phyloP scores from a whole-genome alignment of 2,329 filamentous ascomycete species.

The Nemania sp. region DNA sequence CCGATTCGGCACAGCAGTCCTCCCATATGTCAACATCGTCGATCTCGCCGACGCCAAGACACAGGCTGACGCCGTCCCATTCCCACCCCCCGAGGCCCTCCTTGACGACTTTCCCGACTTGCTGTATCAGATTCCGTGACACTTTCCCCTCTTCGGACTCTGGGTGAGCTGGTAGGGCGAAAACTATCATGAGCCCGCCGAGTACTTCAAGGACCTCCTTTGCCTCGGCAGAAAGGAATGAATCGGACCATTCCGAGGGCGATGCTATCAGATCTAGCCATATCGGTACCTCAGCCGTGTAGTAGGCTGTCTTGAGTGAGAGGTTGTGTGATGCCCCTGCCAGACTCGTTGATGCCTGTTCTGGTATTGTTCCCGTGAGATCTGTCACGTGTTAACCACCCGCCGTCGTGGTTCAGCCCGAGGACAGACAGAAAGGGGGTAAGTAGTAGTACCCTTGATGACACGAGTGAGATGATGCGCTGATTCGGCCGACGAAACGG shows the following conservation, averaged over 20 bases:
- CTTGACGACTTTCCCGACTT: slow-evolving; percentile 59
- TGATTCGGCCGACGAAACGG: slow-evolving; percentile 56
- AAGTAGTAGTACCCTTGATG: slow-evolving; percentile 53
- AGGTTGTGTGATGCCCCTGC: slow-evolving; percentile 65
- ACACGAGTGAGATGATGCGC: slow-evolving; percentile 53
- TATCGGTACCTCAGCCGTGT: slow-evolving; percentile 62
- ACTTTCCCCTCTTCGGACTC: slow-evolving; percentile 32
- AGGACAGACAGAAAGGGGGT: background rate
- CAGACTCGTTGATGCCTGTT: slow-evolving; percentile 48
- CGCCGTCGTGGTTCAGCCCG: background rate
- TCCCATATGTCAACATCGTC: slow-evolving; percentile 63
- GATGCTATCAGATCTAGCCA: slow-evolving; percentile 67
- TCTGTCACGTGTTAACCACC: slow-evolving; percentile 45
- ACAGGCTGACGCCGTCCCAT: slow-evolving; percentile 68
- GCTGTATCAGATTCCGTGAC: slow-evolving; percentile 50
- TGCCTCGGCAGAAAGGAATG: slow-evolving; percentile 65
- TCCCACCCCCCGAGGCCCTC: slow-evolving; percentile 62
- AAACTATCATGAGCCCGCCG: slow-evolving; percentile 62
- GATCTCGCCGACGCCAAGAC: slow-evolving; percentile 57
- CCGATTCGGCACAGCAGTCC: slow-evolving; percentile 59
- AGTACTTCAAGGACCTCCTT: slow-evolving; percentile 65
- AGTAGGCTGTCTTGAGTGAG: slow-evolving; percentile 62
- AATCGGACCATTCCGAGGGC: slow-evolving; percentile 58
- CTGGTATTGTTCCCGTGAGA: slow-evolving; percentile 54
- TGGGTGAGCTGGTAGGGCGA: slow-evolving; percentile 46